These are phyloP conservation scores for Gossypium rotundifolium DNA, from an alignment of 345 rosid genomes.

Conservation along the genomic window DNA sequence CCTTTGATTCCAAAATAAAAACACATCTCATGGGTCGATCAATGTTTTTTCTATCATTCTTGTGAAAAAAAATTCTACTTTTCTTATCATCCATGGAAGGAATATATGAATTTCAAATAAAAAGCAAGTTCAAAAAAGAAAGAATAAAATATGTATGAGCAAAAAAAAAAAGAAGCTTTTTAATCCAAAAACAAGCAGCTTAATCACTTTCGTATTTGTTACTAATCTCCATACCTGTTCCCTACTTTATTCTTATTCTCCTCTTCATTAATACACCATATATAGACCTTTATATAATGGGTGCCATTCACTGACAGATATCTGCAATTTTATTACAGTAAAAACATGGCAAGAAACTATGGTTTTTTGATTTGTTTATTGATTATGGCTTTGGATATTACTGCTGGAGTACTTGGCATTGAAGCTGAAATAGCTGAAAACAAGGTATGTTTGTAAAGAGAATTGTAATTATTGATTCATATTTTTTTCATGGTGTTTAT, in stretches of 20 bases:
- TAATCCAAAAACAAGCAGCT: conserved; percentile 18
- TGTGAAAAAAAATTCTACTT: conserved; percentile 17
- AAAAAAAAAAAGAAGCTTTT: conserved; percentile 23
- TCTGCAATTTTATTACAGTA: too few relatives aligned
- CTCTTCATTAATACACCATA: conserved; percentile 7
- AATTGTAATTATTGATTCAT: background rate
- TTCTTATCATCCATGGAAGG: conserved; percentile 44
- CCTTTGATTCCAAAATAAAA: background rate
- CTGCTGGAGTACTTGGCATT: conserved; percentile 53
- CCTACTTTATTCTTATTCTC: conserved; percentile 35
- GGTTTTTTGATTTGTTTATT: conserved; percentile 41
- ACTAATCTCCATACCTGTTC: conserved; percentile 13
- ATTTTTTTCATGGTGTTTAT: background rate
- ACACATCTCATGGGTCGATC: background rate
- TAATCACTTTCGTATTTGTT: conserved; percentile 4
- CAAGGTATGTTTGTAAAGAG: conserved; percentile 29
- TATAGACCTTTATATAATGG: too few relatives aligned
- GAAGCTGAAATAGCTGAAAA: conserved; percentile 52
- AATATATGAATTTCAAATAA: conserved; percentile 38
- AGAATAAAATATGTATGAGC: conserved; percentile 16
- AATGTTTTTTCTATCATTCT: background rate
- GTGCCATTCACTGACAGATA: too few relatives aligned
- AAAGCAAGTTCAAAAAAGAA: background rate
- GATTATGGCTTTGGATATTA: conserved; percentile 47
- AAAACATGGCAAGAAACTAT: conserved; percentile 22